phyloP scores from a whole-genome alignment of 176 grass and related monocot genomes.

The Avena atlantica region DNA sequence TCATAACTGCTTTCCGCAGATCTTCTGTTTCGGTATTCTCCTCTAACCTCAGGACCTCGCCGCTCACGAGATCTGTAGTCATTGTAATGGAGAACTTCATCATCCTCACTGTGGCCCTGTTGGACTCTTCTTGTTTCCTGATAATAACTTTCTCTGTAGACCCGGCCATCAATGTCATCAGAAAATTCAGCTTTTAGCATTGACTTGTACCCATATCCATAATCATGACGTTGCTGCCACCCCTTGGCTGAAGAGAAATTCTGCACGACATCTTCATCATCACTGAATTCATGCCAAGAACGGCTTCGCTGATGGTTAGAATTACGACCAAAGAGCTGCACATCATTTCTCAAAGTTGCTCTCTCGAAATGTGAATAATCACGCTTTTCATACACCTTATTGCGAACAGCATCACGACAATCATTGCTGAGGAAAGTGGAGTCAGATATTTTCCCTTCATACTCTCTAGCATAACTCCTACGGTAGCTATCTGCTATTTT shows the following conservation, averaged over 20 bases:
- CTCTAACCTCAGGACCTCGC: constrained; percentile 37
- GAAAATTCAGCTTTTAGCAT: constrained; percentile 45
- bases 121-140: constrained; percentile 42
- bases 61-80: constrained; percentile 36
- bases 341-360: constrained; percentile 29
- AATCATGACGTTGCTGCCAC: constrained; percentile 12
- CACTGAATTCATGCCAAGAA: constrained; percentile 41
- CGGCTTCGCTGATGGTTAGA: constrained; percentile 23
- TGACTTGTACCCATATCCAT: constrained; percentile 27
- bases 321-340: constrained; percentile 16
- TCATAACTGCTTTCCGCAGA: constrained; percentile 42
- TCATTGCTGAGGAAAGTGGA: constrained; percentile 40
- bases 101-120: constrained; percentile 28
- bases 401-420: constrained; percentile 32
- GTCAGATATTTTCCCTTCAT: constrained; percentile 44
- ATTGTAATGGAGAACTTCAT: constrained; percentile 39
- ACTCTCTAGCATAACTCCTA: constrained; percentile 38
- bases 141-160: constrained; percentile 46
- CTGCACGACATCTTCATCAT: constrained; percentile 35
- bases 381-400: constrained; percentile 27
- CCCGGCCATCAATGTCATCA: constrained; percentile 34
- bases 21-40: constrained; percentile 39
- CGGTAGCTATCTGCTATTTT: constrained; percentile 41
- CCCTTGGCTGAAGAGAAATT: constrained; percentile 41
- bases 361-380: constrained; percentile 36